Conservation (phyloP, 2,329 filamentous ascomycete genomes). For the Ceratocystis destructans region DNA sequence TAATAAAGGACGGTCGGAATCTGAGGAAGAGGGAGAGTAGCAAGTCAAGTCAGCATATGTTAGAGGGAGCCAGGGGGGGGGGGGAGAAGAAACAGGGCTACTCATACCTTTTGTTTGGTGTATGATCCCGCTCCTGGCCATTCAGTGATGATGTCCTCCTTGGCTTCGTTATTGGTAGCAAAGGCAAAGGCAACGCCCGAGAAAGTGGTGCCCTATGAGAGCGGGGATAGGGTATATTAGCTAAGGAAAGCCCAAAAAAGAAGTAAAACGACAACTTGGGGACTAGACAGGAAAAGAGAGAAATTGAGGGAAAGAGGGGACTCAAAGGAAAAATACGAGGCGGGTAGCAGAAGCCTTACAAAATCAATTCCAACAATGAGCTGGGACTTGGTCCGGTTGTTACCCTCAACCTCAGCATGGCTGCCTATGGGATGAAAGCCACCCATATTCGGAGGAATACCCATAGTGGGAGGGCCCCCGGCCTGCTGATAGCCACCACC, state of each 20-base stretch:
- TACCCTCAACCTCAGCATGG: slow-evolving; percentile 64
- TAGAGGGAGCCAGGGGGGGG: background rate
- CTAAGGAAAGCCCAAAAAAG: background rate
- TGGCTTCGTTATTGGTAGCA: slow-evolving; percentile 91
- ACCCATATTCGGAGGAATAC: slow-evolving; percentile 4
- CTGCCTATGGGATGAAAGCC: slow-evolving; percentile 24
- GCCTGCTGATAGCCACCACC: slow-evolving; percentile 30
- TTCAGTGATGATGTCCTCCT: slow-evolving; percentile 97
- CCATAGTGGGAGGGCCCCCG: slow-evolving; percentile 23
- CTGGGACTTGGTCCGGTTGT: slow-evolving; percentile 83
- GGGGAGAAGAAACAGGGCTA: background rate
- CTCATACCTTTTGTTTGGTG: slow-evolving; percentile 86
- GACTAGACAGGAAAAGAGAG: background rate
- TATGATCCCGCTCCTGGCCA: slow-evolving; percentile 97
- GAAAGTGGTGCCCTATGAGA: slow-evolving; percentile 74
- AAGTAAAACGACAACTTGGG: background rate
- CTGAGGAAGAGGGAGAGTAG: slow-evolving; percentile 33
- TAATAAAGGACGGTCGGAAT: slow-evolving; percentile 99
- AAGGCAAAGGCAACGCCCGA: slow-evolving; percentile 96
- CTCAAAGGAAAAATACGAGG: background rate
- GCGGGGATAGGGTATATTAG: background rate
- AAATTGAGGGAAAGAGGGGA: background rate
- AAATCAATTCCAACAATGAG: slow-evolving; percentile 98
- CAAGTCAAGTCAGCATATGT: background rate
- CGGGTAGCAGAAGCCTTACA: slow-evolving; percentile 39